Conservation (phyloP, 768 basidiomycete genomes). For the Boletellus sp. region DNA sequence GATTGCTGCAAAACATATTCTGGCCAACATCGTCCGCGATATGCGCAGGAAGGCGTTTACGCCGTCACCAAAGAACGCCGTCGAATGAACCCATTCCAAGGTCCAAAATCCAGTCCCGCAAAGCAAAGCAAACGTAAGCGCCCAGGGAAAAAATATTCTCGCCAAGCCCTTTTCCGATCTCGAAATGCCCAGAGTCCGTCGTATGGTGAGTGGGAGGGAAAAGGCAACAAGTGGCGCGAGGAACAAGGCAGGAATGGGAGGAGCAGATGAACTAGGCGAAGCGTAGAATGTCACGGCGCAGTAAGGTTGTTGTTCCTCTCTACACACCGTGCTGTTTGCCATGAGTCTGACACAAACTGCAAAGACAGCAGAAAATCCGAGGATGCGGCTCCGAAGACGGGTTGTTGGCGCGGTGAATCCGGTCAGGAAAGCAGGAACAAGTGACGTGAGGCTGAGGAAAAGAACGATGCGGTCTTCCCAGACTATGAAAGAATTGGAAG, state of each 20-base stretch:
- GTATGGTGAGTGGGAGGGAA: constrained; percentile 53
- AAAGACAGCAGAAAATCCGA: constrained; percentile 66
- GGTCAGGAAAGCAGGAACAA: constrained; percentile 55
- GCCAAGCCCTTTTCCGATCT: constrained; percentile 75
- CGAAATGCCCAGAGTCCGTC: constrained; percentile 58
- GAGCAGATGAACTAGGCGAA: constrained; percentile 62
- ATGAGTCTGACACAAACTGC: constrained; percentile 71
- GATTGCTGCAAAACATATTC: constrained; percentile 49
- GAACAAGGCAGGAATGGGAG: constrained; percentile 56
- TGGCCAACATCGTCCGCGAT: constrained; percentile 58
- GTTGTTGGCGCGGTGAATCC: constrained; percentile 66
- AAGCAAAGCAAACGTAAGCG: constrained; percentile 56
- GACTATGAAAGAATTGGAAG: constrained; percentile 95
- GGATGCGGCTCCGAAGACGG: constrained; percentile 69
- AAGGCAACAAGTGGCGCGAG: constrained; percentile 56
- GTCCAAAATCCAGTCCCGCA: constrained; percentile 70
- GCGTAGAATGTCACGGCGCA: constrained; percentile 90
- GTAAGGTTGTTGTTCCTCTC: constrained; percentile 91
- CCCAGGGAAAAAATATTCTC: constrained; percentile 53
- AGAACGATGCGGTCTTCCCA: constrained; percentile 89
- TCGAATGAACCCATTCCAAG: constrained; percentile 73
- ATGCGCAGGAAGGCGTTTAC: constrained; percentile 45
- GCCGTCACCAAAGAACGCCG: constrained; percentile 39
- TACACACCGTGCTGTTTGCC: constrained; percentile 78
- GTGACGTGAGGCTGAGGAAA: constrained; percentile 66